These are phyloP conservation scores for Pascua sp. DNA, from an alignment of 1,284 basidiomycete species.

Conservation along the genomic window DNA sequence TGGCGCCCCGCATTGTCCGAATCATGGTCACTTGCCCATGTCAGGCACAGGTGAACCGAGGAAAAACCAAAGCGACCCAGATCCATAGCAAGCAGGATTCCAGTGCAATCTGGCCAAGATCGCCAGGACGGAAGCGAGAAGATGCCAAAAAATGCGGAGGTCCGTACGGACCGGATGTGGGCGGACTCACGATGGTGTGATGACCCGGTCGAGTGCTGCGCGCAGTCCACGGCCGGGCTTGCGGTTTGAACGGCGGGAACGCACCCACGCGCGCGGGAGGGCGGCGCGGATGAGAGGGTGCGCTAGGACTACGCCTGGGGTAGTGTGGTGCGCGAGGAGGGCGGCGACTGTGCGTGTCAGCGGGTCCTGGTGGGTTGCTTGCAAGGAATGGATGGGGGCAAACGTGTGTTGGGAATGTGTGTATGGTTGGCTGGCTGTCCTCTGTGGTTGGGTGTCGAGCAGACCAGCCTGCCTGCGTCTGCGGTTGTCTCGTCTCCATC, in stretches of 20 bases:
- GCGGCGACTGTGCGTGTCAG: slow-evolving; percentile 12
- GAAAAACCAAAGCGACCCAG: neutral
- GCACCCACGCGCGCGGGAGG: slow-evolving; percentile 17
- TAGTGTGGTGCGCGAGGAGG: slow-evolving; percentile 20
- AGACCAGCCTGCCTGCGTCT: too few relatives aligned
- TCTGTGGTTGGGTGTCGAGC: too few relatives aligned
- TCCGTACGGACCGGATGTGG: too few relatives aligned
- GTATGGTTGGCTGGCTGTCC: too few relatives aligned
- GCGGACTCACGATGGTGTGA: slow-evolving; percentile 15
- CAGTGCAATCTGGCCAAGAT: too few relatives aligned
- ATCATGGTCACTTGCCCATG: neutral
- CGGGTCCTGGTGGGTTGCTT: neutral
- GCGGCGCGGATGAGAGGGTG: slow-evolving; percentile 20
- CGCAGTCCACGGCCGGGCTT: slow-evolving; percentile 5
- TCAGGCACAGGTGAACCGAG: neutral
- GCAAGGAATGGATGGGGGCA: neutral
- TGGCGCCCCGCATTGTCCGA: too few relatives aligned
- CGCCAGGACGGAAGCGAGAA: neutral
- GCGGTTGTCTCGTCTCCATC: too few relatives aligned
- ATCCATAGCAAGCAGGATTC: too few relatives aligned
- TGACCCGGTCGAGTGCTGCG: slow-evolving; percentile 9
- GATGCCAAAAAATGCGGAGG: too few relatives aligned
- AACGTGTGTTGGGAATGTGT: neutral
- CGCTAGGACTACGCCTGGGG: slow-evolving; percentile 16
- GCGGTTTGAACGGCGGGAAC: slow-evolving; percentile 6